Evolutionary conservation across 257 asterid species (phyloP).

Genomic region (Coffea canephora): DNA sequence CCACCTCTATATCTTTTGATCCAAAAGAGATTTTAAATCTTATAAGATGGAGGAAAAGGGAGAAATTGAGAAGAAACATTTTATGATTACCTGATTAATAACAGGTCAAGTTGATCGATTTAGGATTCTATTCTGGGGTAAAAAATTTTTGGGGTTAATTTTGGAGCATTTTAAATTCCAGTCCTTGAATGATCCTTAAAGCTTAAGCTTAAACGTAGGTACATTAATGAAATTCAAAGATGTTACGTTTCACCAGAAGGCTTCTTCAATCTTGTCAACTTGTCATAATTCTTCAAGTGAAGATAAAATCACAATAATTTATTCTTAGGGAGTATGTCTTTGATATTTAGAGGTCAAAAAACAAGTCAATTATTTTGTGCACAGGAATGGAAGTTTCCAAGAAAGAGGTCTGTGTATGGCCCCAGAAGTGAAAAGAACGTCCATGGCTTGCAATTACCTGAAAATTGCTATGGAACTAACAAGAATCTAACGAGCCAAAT

Average conservation of each 20-base stretch:
- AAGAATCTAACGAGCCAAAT: not conserved
- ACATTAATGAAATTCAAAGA: not conserved
- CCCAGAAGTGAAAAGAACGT: not conserved
- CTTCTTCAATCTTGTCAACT: not conserved
- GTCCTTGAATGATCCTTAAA: not conserved
- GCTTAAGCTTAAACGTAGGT: not conserved
- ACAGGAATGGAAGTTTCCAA: too few relatives aligned
- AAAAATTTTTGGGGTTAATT: too few relatives aligned
- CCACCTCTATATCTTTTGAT: too few relatives aligned
- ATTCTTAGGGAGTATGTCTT: not conserved
- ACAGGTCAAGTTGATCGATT: too few relatives aligned
- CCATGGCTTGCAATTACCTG: not conserved
- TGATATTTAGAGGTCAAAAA: not conserved
- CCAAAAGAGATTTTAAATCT: too few relatives aligned
- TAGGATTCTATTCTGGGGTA: too few relatives aligned
- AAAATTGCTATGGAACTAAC: too few relatives aligned
- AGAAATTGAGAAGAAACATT: too few relatives aligned
- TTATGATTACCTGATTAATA: too few relatives aligned
- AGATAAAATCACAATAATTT: not conserved
- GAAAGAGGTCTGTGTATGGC: not conserved
- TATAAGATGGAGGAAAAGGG: too few relatives aligned
- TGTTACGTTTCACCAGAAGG: conserved; percentile 3
- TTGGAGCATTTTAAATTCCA: not conserved
- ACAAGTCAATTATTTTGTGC: too few relatives aligned
- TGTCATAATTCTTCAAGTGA: not conserved